Percentiles rank a stretch among this genome's conserved stretches.
Conservation (phyloP, 805 yeast species). For the Lachancea sp. region DNA sequence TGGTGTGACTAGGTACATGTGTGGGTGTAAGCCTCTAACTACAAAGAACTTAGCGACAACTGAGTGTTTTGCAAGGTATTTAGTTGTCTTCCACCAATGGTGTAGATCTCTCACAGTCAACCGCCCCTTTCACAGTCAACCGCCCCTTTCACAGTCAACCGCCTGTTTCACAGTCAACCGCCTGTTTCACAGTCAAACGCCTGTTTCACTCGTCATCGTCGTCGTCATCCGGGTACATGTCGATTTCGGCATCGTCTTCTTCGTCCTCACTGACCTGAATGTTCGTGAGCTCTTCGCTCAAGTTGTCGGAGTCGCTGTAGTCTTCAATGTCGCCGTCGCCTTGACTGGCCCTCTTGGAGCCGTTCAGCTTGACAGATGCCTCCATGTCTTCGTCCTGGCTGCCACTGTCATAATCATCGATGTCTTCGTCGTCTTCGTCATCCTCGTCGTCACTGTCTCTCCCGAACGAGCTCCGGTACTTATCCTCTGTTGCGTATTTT, state of each 20-base stretch:
- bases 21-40: too few relatives aligned
- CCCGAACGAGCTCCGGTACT: constrained; percentile 37
- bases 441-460: constrained; percentile 46
- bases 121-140: too few relatives aligned
- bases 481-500: constrained; percentile 51
- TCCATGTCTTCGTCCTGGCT: background rate
- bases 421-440: constrained; percentile 33
- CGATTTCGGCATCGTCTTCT: constrained; percentile 13
- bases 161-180: too few relatives aligned
- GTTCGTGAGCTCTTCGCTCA: constrained; percentile 27
- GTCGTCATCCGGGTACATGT: constrained; percentile 1
- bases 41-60: too few relatives aligned
- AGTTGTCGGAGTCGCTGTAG: constrained; percentile 8
- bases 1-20: too few relatives aligned
- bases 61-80: too few relatives aligned
- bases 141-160: too few relatives aligned
- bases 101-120: too few relatives aligned
- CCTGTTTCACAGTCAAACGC: too few relatives aligned
- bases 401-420: constrained; percentile 17
- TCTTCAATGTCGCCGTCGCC: constrained; percentile 14
- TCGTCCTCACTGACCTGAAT: constrained; percentile 23
- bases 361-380: background rate
- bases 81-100: too few relatives aligned
- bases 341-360: too few relatives aligned
- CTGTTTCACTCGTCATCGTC: background rate